These are phyloP conservation scores for Melaleuca alternifolia DNA, from an alignment of 345 rosid species.

Conservation along the genomic window DNA sequence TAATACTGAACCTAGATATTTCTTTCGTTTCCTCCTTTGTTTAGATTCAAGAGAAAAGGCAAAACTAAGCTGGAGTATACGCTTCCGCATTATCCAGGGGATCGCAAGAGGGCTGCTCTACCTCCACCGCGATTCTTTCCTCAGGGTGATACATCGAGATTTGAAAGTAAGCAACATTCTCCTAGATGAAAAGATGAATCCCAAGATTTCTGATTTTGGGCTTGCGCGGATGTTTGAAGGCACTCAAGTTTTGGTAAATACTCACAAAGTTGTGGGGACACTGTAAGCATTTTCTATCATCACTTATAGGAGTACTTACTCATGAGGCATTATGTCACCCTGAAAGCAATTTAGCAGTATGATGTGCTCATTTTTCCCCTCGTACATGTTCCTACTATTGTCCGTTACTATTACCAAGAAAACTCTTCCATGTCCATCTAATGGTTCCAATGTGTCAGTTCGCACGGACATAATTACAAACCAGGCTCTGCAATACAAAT, in stretches of 20 bases:
- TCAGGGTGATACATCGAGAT: conserved; percentile 25
- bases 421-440: background rate
- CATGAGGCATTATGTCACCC: background rate
- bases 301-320: background rate
- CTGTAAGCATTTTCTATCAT: conserved; percentile 1
- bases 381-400: background rate
- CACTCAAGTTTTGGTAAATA: conserved; percentile 3
- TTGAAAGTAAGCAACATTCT: conserved; percentile 21
- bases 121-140: conserved; percentile 23
- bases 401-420: background rate
- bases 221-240: conserved; percentile 15
- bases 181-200: conserved; percentile 20
- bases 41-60: conserved; percentile 6
- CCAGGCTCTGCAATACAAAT: background rate
- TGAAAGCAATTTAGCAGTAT: background rate
- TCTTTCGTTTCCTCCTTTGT: background rate
- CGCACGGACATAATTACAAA: no score
- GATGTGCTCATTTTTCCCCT: background rate
- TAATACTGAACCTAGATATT: background rate
- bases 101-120: conserved; percentile 24
- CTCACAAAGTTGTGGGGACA: conserved; percentile 19
- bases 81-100: conserved; percentile 16
- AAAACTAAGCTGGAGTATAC: conserved; percentile 10
- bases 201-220: conserved; percentile 35
- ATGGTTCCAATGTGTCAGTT: background rate